Percentiles rank a stretch among this genome's conserved stretches.
Evolutionary conservation across 208 protist genomes (phyloP).

Genomic region (Trypanosoma platydactyli): DNA sequence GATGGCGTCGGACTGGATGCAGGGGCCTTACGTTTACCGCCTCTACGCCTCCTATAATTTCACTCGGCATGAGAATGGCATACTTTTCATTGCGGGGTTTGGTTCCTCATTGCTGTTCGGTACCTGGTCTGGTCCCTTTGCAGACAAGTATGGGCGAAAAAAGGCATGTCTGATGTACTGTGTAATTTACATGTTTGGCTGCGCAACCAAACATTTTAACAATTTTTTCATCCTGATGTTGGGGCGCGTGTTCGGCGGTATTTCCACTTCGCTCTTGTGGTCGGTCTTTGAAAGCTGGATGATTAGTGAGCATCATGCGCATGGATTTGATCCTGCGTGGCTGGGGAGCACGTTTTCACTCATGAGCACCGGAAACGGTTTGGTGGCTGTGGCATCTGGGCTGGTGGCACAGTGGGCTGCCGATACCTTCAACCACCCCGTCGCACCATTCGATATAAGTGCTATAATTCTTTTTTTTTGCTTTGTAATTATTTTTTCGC

Average conservation of each 20-base stretch:
- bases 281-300: slow-evolving; percentile 93
- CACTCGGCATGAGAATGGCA: slow-evolving; percentile 46
- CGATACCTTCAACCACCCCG: slow-evolving; percentile 25
- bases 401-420: slow-evolving; percentile 43
- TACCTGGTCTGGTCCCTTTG: slow-evolving; percentile 67
- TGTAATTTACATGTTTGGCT: slow-evolving; percentile 37
- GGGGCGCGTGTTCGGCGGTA: slow-evolving; percentile 72
- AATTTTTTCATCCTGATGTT: slow-evolving; percentile 51
- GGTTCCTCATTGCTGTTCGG: slow-evolving; percentile 69
- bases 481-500: slow-evolving; percentile 30
- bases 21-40: slow-evolving; percentile 82
- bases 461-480: slow-evolving; percentile 35
- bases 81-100: slow-evolving; percentile 81
- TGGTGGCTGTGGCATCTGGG: slow-evolving; percentile 73
- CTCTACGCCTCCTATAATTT: slow-evolving; percentile 83
- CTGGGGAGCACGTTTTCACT: slow-evolving; percentile 68
- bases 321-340: slow-evolving; percentile 20
- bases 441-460: slow-evolving; percentile 43
- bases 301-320: slow-evolving; percentile 66
- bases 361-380: slow-evolving; percentile 50
- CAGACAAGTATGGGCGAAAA: slow-evolving; percentile 39
- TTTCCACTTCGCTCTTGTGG: slow-evolving; percentile 88
- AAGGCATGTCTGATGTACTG: slow-evolving; percentile 40
- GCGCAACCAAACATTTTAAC: slow-evolving; percentile 36
- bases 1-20: slow-evolving; percentile 43